Conservation (phyloP, 2,329 filamentous ascomycete species). For the Plectosphaerella plurivora region DNA sequence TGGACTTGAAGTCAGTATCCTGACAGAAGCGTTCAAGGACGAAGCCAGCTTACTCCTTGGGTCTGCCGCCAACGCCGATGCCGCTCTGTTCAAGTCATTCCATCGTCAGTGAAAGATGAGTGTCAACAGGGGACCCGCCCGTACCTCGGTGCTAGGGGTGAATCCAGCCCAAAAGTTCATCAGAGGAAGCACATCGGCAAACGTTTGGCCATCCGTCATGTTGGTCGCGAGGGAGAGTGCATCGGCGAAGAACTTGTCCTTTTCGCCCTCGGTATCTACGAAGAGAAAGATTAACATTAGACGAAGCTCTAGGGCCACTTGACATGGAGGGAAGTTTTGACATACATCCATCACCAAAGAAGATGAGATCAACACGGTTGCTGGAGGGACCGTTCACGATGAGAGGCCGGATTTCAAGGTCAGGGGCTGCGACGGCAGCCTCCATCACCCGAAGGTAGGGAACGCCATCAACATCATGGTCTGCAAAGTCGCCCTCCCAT, state of each 20-base stretch:
- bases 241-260: constrained; percentile 24
- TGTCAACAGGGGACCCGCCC: not conserved
- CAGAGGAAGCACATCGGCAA: constrained; percentile 20
- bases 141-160: constrained; percentile 19
- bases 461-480: constrained; percentile 14
- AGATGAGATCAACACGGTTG: constrained; percentile 24
- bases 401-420: constrained; percentile 22
- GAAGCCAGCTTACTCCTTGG: constrained; percentile 16
- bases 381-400: constrained; percentile 22
- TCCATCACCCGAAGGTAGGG: constrained; percentile 14
- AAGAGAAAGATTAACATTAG: not conserved
- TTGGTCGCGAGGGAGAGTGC: constrained; percentile 19
- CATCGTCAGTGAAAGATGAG: too few species aligned
- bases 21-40: not conserved
- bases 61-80: constrained; percentile 19
- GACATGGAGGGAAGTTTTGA: not conserved
- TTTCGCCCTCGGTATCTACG: constrained; percentile 21
- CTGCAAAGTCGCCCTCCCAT: constrained; percentile 21
- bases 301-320: not conserved
- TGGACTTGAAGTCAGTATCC: constrained; percentile 3
- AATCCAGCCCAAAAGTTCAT: constrained; percentile 26
- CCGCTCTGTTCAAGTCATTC: constrained; percentile 15
- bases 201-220: constrained; percentile 22
- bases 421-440: constrained; percentile 14
- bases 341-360: constrained; percentile 24